These are phyloP conservation scores for Epichloe sylvatica DNA, from an alignment of 2,329 filamentous ascomycete genomes.

Conservation along the genomic window DNA sequence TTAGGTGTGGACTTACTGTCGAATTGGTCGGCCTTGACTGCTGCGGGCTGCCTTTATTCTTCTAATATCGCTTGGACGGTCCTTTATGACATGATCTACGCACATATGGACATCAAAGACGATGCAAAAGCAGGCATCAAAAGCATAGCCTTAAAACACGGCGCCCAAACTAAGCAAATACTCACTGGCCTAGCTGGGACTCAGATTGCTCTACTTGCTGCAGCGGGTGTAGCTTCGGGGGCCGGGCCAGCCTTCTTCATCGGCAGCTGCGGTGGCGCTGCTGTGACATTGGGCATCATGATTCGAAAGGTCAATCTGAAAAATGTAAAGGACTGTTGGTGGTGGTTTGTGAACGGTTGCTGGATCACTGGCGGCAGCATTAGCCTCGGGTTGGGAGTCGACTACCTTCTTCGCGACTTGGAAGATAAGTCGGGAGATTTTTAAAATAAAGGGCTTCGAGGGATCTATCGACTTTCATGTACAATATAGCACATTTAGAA, in stretches of 20 bases:
- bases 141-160: slow-evolving; percentile 70
- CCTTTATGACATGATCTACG: slow-evolving; percentile 86
- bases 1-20: slow-evolving; percentile 62
- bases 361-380: slow-evolving; percentile 54
- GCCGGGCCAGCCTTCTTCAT: slow-evolving; percentile 55
- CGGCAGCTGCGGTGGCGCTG: slow-evolving; percentile 51
- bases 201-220: slow-evolving; percentile 56
- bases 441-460: not conserved
- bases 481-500: not conserved
- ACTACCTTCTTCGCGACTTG: slow-evolving; percentile 43
- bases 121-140: slow-evolving; percentile 80
- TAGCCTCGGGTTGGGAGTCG: slow-evolving; percentile 41
- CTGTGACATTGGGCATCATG: slow-evolving; percentile 48
- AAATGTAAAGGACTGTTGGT: slow-evolving; percentile 57
- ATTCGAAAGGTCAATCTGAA: slow-evolving; percentile 53
- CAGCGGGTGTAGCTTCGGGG: slow-evolving; percentile 53
- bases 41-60: slow-evolving; percentile 56
- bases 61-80: slow-evolving; percentile 80
- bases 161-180: slow-evolving; percentile 62
- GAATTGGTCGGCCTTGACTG: slow-evolving; percentile 45
- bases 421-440: slow-evolving; percentile 10
- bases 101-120: slow-evolving; percentile 81
- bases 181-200: slow-evolving; percentile 53
- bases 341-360: slow-evolving; percentile 62
- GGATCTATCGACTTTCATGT: not conserved